Evolutionary conservation across 192 early-diverging fungal species (phyloP), one percentile per base, ranked within the genome.

Genomic region (Coemansia sp.): DNA sequence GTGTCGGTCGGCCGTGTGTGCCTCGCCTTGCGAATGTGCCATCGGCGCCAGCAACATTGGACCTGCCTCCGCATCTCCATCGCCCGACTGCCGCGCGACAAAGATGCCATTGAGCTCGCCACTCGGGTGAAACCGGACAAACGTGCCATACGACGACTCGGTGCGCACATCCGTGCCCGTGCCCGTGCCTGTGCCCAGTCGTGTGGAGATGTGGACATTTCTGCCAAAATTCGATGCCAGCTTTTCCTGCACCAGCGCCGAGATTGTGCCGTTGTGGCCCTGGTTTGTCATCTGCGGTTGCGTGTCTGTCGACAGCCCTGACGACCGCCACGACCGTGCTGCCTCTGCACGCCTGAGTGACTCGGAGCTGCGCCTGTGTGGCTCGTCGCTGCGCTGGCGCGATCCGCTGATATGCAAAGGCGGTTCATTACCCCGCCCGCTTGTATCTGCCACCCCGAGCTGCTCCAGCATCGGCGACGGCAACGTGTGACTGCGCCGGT

Each of bases 81-180:
- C n/a, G 14, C 22, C 49, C 16, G 48, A 9, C 18, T 12, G 18
- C 19, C 56, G 34, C 38, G 50, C 12, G 1, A 53, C 55, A 27
- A 62, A 67, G 2, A 80, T 71, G 44, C 63, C 72, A 30, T 64
- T 80, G 54, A 80, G 77, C 58, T 80, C 77, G 51, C 77, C 77
- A 51, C 77, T 80, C 41, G 67, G 64, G 54, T 80, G 77, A 65
- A 74, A 80, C 19, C 77, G 71, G n/a, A 80, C 54, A 68, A 80
- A 80, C 12, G 72, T 70, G 53, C 77, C 77, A 38, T 80, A 80
- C 23, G 77, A 80, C 18, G 77, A 74, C 54, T 74, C 68, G 16
- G 71, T 47, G 54, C 60, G 70, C 38, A 63, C 54, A n/a, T 71
- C 58, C 3, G 55, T 49, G 18, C 54, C 32, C 21, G 30, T 49